These are phyloP conservation scores for Trichosphaerium sp. DNA, from an alignment of 78 protist species.

Conservation along the genomic window DNA sequence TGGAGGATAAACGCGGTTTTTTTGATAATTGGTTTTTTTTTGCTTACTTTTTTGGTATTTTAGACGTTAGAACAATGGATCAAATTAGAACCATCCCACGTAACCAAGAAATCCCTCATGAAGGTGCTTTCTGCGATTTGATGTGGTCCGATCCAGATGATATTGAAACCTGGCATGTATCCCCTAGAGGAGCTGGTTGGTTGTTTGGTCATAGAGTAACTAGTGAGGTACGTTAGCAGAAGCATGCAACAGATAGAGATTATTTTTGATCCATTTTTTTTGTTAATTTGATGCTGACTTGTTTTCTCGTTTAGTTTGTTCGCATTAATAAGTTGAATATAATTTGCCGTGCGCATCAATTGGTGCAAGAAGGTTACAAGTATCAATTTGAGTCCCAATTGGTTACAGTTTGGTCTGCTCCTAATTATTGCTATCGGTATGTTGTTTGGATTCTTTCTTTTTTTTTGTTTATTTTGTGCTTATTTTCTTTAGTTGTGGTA, in stretches of 20 bases:
- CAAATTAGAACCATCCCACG: conserved; percentile 72
- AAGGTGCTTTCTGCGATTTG: conserved; percentile 90
- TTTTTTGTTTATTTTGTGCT: background rate
- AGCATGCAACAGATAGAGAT: no score
- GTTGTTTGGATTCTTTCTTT: no score
- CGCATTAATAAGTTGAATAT: conserved; percentile 77
- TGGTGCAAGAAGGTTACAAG: conserved; percentile 96
- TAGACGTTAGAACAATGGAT: conserved; percentile 70
- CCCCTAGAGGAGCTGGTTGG: conserved; percentile 98
- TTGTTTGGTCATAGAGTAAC: conserved; percentile 86
- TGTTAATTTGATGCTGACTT: background rate
- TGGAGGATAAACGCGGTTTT: no score
- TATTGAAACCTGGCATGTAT: conserved; percentile 79
- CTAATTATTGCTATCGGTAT: conserved; percentile 94
- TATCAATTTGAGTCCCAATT: conserved; percentile 75
- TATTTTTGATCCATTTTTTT: background rate
- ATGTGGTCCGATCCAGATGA: conserved; percentile 99
- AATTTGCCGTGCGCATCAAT: conserved; percentile 93
- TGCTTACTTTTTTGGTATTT: no score
- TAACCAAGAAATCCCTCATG: conserved; percentile 89
- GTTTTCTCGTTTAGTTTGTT: conserved; percentile 33
- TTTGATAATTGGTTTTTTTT: no score
- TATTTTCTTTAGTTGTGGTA: conserved; percentile 71
- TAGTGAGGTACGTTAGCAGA: conserved; percentile 27
- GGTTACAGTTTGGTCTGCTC: conserved; percentile 98